phyloP scores from a whole-genome alignment of 306 rosid species.

The Dalbergia cultrata region DNA sequence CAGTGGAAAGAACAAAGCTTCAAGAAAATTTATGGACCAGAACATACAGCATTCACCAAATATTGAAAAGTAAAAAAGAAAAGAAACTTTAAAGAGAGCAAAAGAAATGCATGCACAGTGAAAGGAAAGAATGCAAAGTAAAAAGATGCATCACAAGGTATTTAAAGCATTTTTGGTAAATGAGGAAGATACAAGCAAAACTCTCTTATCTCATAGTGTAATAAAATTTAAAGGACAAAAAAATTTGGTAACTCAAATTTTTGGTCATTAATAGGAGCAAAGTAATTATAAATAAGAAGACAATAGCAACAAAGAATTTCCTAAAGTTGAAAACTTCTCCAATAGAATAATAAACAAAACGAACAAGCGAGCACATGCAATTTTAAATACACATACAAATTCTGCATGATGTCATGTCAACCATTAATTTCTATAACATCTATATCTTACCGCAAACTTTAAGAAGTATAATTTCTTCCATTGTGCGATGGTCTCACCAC shows the following conservation, averaged over 20 bases:
- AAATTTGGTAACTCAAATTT: not conserved
- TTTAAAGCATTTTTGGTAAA: not conserved
- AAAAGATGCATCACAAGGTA: slow-evolving; percentile 8
- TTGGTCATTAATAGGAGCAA: not conserved
- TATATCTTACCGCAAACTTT: slow-evolving; percentile 65
- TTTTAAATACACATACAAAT: not conserved
- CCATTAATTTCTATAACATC: slow-evolving; percentile 22
- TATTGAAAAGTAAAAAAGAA: not conserved
- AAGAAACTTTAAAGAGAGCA: not conserved
- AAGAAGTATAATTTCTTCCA: slow-evolving; percentile 67
- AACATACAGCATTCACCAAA: slow-evolving; percentile 1
- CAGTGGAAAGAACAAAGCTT: slow-evolving; percentile 8
- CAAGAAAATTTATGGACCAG: not conserved
- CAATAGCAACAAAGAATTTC: not conserved
- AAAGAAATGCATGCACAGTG: not conserved
- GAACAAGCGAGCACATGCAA: not conserved
- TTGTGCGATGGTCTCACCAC: slow-evolving; percentile 68
- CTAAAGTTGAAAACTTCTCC: not conserved
- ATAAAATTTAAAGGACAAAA: not conserved
- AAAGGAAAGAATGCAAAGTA: slow-evolving; percentile 1
- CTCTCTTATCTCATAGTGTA: not conserved
- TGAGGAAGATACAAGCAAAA: not conserved
- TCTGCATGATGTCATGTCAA: slow-evolving; percentile 20
- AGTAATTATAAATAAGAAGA: not conserved
- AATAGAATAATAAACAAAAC: slow-evolving; percentile 15